Conservation (phyloP, 192 early-diverging fungal genomes). For the Paraglomus occultum region DNA sequence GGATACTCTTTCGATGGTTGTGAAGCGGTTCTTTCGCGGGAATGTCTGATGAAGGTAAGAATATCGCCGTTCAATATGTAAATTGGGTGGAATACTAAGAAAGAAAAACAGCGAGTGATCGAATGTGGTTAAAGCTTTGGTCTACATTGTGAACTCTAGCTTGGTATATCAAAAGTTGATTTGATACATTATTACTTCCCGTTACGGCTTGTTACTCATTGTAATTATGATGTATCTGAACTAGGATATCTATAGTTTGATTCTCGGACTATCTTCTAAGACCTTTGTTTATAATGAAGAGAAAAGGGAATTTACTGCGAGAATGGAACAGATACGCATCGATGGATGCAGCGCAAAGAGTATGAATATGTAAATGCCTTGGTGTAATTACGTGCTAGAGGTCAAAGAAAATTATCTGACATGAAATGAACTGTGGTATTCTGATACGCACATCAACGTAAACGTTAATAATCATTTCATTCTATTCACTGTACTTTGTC, state of each 20-base stretch:
- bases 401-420: too few species aligned
- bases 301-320: background rate
- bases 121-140: too few species aligned
- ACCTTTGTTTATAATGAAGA: conserved; percentile 18
- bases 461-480: background rate
- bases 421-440: background rate
- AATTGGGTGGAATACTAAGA: too few species aligned
- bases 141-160: too few species aligned
- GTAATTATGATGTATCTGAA: background rate
- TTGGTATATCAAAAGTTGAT: background rate
- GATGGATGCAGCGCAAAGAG: conserved; percentile 23
- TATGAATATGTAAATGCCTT: conserved; percentile 7
- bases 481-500: background rate
- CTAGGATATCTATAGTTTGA: conserved; percentile 10
- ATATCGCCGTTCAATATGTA: background rate
- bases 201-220: background rate
- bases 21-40: background rate
- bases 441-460: background rate
- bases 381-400: background rate
- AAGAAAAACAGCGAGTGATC: too few species aligned
- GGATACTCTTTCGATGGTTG: background rate
- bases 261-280: conserved; percentile 18
- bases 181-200: background rate
- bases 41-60: background rate
- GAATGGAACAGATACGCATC: conserved; percentile 5